Base-by-base conservation (phyloP, 1,139 yeast species). In the Geotrichum fermentans region DNA sequence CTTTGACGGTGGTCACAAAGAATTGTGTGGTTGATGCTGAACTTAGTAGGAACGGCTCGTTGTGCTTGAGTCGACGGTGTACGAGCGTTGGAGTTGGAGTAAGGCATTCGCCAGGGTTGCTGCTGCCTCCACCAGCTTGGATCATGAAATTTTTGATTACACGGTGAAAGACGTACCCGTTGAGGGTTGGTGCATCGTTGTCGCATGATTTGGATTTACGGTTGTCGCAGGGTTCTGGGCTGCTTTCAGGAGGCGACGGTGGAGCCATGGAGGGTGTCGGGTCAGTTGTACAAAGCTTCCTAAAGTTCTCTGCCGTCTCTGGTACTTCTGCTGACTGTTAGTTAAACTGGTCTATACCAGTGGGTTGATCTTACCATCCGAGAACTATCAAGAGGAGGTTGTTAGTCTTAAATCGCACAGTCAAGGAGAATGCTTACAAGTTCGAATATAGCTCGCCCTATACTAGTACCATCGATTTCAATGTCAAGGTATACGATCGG, bases 151-250 rank as follows among this genome's bases (percentile, higher is more conserved):
- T 58, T 35, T 85, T 84, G 66, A 92, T 94, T 29, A 94, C 94
- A 58, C 99, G 78, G 69, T 92, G 98, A 75, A 92, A 90, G 13
- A n/a, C n/a, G n/a, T n/a, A n/a, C n/a, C n/a, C n/a, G n/a, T n/a
- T n/a, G n/a, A n/a, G n/a, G n/a, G n/a, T n/a, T n/a, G n/a, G n/a
- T n/a, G n/a, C n/a, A n/a, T n/a, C n/a, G n/a, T n/a, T n/a, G n/a
- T n/a, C n/a, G n/a, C n/a, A n/a, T n/a, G n/a, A n/a, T n/a, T n/a
- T n/a, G n/a, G n/a, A n/a, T n/a, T n/a, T n/a, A n/a, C n/a, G n/a
- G n/a, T n/a, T n/a, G n/a, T n/a, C n/a, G n/a, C n/a, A n/a, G n/a
- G n/a, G n/a, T n/a, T n/a, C n/a, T n/a, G n/a, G n/a, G n/a, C n/a
- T n/a, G n/a, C n/a, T n/a, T n/a, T n/a, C n/a, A n/a, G n/a, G n/a